Percentiles rank a stretch among this genome's conserved stretches.
phyloP scores from a whole-genome alignment of 768 basidiomycete species.

The Boletus fagicola region DNA sequence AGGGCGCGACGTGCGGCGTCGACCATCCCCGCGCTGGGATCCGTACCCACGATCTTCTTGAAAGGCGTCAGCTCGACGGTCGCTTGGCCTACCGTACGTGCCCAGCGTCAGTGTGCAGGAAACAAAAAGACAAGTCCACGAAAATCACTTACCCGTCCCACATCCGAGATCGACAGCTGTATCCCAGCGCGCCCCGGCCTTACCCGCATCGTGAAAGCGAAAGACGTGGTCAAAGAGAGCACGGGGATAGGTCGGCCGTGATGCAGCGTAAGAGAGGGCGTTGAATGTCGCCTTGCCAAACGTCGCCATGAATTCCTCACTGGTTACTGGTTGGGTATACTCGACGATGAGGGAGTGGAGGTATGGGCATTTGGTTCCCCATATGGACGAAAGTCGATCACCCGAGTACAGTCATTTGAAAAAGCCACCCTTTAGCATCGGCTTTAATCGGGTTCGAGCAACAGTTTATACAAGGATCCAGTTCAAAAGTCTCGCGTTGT shows the following conservation, averaged over 20 bases:
- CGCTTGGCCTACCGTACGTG: constrained; percentile 44
- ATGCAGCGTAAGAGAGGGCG: constrained; percentile 61
- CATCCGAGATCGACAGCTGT: constrained; percentile 76
- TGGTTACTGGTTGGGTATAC: not conserved
- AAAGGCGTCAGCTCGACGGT: constrained; percentile 60
- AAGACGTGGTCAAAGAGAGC: constrained; percentile 63
- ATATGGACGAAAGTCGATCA: not conserved
- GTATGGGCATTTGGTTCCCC: not conserved
- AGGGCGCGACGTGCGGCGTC: constrained; percentile 41
- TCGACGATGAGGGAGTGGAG: not conserved
- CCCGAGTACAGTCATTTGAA: not conserved
- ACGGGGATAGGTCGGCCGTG: constrained; percentile 71
- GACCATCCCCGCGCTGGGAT: constrained; percentile 75
- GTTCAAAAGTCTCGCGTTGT: not conserved
- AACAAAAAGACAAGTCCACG: not conserved
- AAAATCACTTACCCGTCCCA: constrained; percentile 61
- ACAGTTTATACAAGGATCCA: not conserved
- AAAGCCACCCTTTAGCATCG: not conserved
- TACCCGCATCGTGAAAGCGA: constrained; percentile 46
- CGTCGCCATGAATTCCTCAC: constrained; percentile 56
- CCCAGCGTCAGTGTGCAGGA: not conserved
- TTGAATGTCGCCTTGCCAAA: constrained; percentile 74
- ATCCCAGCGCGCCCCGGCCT: constrained; percentile 40
- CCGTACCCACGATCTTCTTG: constrained; percentile 60
- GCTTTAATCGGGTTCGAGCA: not conserved